A percentile compares a stretch with the other conserved stretches of the same genome.
phyloP scores from a whole-genome alignment of 306 rosid species.

The Astragalus membranaceus region DNA sequence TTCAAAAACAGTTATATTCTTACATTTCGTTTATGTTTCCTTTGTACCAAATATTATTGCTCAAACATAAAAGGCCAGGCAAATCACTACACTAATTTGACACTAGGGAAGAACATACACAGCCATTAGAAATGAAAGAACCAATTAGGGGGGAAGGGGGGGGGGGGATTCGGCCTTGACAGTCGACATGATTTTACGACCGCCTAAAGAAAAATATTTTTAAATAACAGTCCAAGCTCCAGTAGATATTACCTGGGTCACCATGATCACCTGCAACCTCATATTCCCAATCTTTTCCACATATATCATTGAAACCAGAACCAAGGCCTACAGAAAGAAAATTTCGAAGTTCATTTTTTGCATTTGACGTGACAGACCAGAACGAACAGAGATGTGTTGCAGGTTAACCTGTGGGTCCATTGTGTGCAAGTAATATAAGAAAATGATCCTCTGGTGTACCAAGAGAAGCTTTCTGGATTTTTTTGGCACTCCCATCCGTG shows the following conservation, averaged over 20 bases:
- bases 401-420: constrained; percentile 69
- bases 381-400: background rate
- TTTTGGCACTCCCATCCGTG: constrained; percentile 67
- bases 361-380: background rate
- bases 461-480: constrained; percentile 58
- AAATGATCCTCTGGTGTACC: constrained; percentile 58
- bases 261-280: constrained; percentile 69
- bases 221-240: background rate
- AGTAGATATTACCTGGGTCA: constrained; percentile 59
- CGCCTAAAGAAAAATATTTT: background rate
- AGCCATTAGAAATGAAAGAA: constrained; percentile 3
- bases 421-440: constrained; percentile 73
- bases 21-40: too few relatives aligned
- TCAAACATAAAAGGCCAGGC: constrained; percentile 4
- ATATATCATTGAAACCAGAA: constrained; percentile 69
- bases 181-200: background rate
- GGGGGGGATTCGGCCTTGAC: background rate
- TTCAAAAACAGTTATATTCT: too few relatives aligned
- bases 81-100: constrained; percentile 1
- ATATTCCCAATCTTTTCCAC: constrained; percentile 87
- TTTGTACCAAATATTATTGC: too few relatives aligned
- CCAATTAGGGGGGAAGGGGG: too few relatives aligned
- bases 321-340: constrained; percentile 67
- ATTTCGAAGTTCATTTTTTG: constrained; percentile 16
- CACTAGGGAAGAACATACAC: background rate